Evolutionary conservation across 441 rosid species (phyloP), one percentile per base, ranked within the genome.

Genomic region (Geranium incanum): DNA sequence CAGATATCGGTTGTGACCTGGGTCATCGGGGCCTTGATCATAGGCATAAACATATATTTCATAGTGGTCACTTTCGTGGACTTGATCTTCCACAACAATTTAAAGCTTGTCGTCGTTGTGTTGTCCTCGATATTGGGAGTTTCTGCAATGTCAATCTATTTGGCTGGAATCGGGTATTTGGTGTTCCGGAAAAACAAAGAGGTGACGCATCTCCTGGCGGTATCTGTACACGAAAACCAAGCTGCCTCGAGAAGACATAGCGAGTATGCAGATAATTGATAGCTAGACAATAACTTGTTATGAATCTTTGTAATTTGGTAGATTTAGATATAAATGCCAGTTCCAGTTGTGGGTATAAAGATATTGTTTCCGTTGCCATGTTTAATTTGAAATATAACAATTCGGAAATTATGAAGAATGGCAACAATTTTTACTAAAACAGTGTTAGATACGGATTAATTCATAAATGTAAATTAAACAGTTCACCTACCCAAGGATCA

Each of bases 21-120:
- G 99, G 33, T 84, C 72, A 84, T 90, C 55, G 97, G 97, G 68
- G 70, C 79, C 48, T 71, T 92, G 71, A 89, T 94, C 69, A 92
- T 92, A 96, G 82, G 84, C 48, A 94, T 94, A 73, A 94, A 94
- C 75, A 69, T 94, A 68, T 94, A 92, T 83, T 92, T 82, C 75
- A 78, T 94, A 1, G 85, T 74, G 23, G 76, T 82, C 45, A 83
- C 87, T 67, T 94, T 90, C 81, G 74, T 85, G 72, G 79, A 87
- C 37, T 72, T 92, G 69, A 88, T 94, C 43, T 68, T 92, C 4
- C 88, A 80, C 70, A 75, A 85, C 73, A 80, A 84, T 43, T 76
- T 84, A 74, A 76, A 86, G 77, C 81, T 76, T 36, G 88, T 79
- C 11, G 73, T 62, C 0, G 70, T 84, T 11, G 70, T 92, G 57